A percentile compares a stretch with the other conserved stretches of the same genome.
Evolutionary conservation across 352 stramenopile genomes (phyloP).

Genomic region (Pseudoperonospora humuli): DNA sequence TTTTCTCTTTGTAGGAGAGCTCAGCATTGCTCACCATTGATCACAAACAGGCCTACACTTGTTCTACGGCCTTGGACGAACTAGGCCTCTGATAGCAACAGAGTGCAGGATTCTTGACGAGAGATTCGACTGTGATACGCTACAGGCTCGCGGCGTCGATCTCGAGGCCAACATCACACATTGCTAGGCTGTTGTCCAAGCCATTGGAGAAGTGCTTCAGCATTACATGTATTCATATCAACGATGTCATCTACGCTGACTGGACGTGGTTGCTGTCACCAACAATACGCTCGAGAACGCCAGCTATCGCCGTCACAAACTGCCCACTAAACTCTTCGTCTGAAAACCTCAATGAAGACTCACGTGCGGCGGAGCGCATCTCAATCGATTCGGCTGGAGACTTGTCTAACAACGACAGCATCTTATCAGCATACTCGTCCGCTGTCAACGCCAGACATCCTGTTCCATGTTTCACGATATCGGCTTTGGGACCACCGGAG

Average conservation of each 20-base stretch:
- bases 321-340: conserved; percentile 60
- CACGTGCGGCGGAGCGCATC: conserved; percentile 39
- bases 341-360: conserved; percentile 56
- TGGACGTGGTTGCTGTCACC: conserved; percentile 6
- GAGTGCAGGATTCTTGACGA: too few species aligned
- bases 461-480: conserved; percentile 85
- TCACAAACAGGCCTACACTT: too few species aligned
- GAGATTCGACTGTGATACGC: too few species aligned
- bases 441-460: conserved; percentile 82
- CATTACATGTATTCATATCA: not conserved
- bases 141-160: too few species aligned
- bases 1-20: too few species aligned
- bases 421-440: conserved; percentile 83
- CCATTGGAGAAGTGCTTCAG: not conserved
- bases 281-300: conserved; percentile 13
- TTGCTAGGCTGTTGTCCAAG: not conserved
- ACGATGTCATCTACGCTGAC: conserved; percentile 12
- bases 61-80: too few species aligned
- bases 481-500: conserved; percentile 91
- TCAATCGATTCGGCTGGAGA: conserved; percentile 21
- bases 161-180: too few species aligned
- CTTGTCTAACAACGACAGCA: conserved; percentile 51
- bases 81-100: too few species aligned
- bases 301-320: conserved; percentile 45
- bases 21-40: too few species aligned